A percentile compares a stretch with the other conserved stretches of the same genome.
These are phyloP conservation scores for Eimeria sp. DNA, from an alignment of 169 alveolate genomes.

Conservation along the genomic window DNA sequence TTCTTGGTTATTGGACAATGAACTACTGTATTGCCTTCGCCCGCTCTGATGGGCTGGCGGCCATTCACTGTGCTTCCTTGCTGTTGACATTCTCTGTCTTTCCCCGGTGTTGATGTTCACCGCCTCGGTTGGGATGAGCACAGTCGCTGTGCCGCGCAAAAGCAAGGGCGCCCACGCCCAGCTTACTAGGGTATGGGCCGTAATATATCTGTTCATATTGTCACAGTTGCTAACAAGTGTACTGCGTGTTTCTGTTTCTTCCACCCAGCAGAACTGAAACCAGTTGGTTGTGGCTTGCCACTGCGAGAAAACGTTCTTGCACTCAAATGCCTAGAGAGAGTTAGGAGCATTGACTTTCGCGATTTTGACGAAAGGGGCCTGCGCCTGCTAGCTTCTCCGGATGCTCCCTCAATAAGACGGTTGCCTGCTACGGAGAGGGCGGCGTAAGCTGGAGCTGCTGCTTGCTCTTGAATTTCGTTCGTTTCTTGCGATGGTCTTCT, in stretches of 20 bases:
- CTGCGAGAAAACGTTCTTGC: slow-evolving; percentile 31
- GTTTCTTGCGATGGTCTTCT: background rate
- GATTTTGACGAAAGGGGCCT: slow-evolving; percentile 57
- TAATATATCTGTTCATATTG: background rate
- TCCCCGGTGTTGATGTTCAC: background rate
- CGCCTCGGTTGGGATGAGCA: background rate
- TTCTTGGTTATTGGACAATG: background rate
- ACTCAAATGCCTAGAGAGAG: background rate
- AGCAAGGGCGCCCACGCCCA: background rate
- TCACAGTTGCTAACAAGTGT: background rate
- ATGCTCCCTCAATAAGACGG: slow-evolving; percentile 46
- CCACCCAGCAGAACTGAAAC: background rate
- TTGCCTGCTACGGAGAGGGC: slow-evolving; percentile 21
- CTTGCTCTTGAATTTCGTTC: background rate
- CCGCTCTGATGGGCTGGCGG: background rate
- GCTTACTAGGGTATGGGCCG: background rate
- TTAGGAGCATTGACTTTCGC: background rate
- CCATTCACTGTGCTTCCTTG: background rate
- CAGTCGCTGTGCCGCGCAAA: background rate
- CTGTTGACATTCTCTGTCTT: background rate
- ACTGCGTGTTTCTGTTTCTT: background rate
- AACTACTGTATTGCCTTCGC: background rate
- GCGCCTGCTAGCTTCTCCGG: slow-evolving; percentile 55
- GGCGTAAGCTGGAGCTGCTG: slow-evolving; percentile 25
- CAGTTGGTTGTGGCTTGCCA: slow-evolving; percentile 50